Evolutionary conservation across 2,329 filamentous ascomycete species (phyloP).

Genomic region (Ophioceras dolichostomum): DNA sequence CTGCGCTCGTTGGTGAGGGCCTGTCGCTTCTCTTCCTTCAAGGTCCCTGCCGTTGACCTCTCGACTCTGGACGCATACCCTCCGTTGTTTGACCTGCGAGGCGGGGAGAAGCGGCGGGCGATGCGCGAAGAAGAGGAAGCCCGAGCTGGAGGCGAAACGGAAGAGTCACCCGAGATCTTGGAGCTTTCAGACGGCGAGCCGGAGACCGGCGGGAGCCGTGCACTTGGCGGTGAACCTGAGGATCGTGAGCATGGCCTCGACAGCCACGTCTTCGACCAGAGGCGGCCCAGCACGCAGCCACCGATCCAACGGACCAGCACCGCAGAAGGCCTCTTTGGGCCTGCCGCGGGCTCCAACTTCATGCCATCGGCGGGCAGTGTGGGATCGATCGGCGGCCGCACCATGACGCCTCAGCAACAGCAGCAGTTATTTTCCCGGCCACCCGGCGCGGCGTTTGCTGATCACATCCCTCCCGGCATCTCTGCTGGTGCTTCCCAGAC

Average conservation of each 20-base stretch:
- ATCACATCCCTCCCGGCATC: constrained; percentile 39
- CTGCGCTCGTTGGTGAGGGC: constrained; percentile 24
- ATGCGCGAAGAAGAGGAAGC: constrained; percentile 62
- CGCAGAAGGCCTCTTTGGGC: constrained; percentile 39
- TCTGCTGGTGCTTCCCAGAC: constrained; percentile 26
- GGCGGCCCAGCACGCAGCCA: constrained; percentile 59
- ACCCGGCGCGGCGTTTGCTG: constrained; percentile 20
- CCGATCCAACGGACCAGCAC: constrained; percentile 56
- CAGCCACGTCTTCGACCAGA: constrained; percentile 38
- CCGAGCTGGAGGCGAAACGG: constrained; percentile 31
- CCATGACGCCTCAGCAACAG: constrained; percentile 71
- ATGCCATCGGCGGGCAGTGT: constrained; percentile 36
- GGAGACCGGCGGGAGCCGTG: constrained; percentile 72
- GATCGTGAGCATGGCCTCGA: constrained; percentile 51
- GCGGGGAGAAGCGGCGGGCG: constrained; percentile 68
- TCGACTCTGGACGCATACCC: constrained; percentile 36
- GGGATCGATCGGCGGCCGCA: constrained; percentile 52
- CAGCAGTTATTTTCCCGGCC: constrained; percentile 48
- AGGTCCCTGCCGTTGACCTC: constrained; percentile 9
- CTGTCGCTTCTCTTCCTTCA: constrained; percentile 21
- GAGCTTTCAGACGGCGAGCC: constrained; percentile 57
- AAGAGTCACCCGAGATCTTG: constrained; percentile 30
- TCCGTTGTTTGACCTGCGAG: constrained; percentile 70
- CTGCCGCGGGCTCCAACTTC: constrained; percentile 35
- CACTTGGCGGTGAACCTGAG: constrained; percentile 86